phyloP scores from a whole-genome alignment of 2,329 filamentous ascomycete genomes.

The Colletotrichum godetiae region DNA sequence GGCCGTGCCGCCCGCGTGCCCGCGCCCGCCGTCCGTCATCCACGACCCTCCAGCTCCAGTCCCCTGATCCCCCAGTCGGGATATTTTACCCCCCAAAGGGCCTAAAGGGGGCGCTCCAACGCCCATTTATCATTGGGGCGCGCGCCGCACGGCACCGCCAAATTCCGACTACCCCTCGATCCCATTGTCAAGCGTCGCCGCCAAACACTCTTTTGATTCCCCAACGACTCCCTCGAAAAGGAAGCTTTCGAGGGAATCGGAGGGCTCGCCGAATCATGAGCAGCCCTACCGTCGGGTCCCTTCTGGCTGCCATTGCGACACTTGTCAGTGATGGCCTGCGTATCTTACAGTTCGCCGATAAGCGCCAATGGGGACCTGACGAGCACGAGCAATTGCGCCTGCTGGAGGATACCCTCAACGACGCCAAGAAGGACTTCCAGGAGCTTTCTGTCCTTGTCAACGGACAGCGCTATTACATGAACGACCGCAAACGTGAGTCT shows the following conservation, averaged over 20 bases:
- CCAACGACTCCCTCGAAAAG: slow-evolving; percentile 26
- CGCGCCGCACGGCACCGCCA: slow-evolving; percentile 17
- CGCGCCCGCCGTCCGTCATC: slow-evolving; percentile 26
- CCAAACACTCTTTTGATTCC: background rate
- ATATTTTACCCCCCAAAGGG: slow-evolving; percentile 2
- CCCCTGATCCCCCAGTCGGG: slow-evolving; percentile 16
- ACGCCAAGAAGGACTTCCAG: slow-evolving; percentile 71
- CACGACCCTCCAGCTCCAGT: background rate
- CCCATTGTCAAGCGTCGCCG: slow-evolving; percentile 12
- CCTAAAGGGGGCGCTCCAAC: slow-evolving; percentile 14
- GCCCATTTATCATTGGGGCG: slow-evolving; percentile 32
- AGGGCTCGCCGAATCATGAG: slow-evolving; percentile 45
- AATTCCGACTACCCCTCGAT: slow-evolving; percentile 14
- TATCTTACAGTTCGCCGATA: slow-evolving; percentile 67
- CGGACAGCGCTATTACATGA: slow-evolving; percentile 68
- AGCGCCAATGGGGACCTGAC: slow-evolving; percentile 67
- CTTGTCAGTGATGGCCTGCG: slow-evolving; percentile 64
- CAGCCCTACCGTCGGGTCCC: slow-evolving; percentile 66
- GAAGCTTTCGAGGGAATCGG: slow-evolving; percentile 20
- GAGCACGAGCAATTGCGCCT: slow-evolving; percentile 69
- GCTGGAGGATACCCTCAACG: slow-evolving; percentile 66
- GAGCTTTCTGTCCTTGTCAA: slow-evolving; percentile 66
- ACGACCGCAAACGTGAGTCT: slow-evolving; percentile 63
- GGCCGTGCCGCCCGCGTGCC: slow-evolving; percentile 24
- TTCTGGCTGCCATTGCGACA: slow-evolving; percentile 68